These are phyloP conservation scores for Citrus australasica DNA, from an alignment of 345 rosid species.

Conservation along the genomic window DNA sequence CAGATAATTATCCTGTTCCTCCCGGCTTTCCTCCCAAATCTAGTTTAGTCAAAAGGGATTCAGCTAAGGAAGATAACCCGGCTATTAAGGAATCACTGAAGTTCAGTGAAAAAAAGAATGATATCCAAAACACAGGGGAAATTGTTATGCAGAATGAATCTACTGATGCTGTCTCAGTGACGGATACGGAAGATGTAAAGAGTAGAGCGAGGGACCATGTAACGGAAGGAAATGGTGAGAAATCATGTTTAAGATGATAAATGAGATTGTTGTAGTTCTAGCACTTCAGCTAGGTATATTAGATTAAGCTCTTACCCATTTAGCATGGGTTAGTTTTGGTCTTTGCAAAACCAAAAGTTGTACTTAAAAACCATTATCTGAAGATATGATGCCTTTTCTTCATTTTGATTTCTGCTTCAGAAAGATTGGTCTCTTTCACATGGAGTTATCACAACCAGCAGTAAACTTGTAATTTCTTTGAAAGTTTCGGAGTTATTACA, in stretches of 20 bases:
- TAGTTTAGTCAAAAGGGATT: not conserved
- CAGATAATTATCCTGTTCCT: slow-evolving; percentile 8
- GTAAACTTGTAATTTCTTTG: not conserved
- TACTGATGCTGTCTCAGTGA: not conserved
- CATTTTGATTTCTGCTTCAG: not conserved
- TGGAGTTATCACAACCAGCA: not conserved
- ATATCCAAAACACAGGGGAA: not conserved
- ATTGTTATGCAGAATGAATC: not conserved
- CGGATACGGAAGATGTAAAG: not conserved
- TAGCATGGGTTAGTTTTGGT: not conserved
- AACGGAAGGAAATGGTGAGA: not conserved
- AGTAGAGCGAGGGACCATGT: not conserved
- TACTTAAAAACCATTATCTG: not conserved
- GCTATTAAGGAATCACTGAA: not conserved
- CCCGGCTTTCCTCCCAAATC: slow-evolving; percentile 17
- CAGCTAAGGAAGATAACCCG: not conserved
- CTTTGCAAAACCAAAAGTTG: not conserved
- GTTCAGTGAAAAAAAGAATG: no score
- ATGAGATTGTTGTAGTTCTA: not conserved
- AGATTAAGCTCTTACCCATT: no score
- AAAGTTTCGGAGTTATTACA: not conserved
- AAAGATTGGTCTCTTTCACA: not conserved
- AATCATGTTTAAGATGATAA: not conserved
- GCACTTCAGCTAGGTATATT: not conserved
- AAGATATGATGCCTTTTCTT: not conserved